Evolutionary conservation across 1,139 yeast genomes (phyloP), one percentile per base, ranked within the genome.

Genomic region (Yamadazyma membranifaciens): DNA sequence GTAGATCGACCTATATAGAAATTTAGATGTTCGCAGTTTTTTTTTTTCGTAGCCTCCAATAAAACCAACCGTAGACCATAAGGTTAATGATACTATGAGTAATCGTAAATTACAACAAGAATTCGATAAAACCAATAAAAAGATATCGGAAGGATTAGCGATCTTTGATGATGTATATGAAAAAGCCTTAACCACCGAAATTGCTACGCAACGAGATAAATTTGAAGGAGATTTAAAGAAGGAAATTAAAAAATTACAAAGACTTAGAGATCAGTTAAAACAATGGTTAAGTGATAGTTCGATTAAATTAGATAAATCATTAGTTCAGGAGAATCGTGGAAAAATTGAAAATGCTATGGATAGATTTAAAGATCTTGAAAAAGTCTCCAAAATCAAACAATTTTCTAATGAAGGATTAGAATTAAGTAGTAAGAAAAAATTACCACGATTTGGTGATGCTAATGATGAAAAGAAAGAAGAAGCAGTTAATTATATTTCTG

Each of bases 281-380:
- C 85, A 87, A 43, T 94, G 98, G 98, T 70, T 91, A 58, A 81
- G 95, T 36, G 95, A 94, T 53, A 85, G 84, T 54, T 95, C 94
- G 48, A 91, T 91, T 40, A 91, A 94, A 63, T 94, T 92, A 57
- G 95, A 89, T 66, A 85, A 87, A 59, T 72, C 65, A 35, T 64
- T 74, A 39, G 66, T 94, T 45, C 75, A 80, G 48, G 98, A 91
- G 46, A 87, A 89, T 54, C 75, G 98, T 41, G 77, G 83, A 51
- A 70, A 82, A 51, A 92, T 94, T 51, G 97, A 94, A 62, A 80
- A 78, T 58, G 96, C 94, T 42, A 92, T 92, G 99, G 98, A 94
- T 64, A 79, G 92, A 53, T 94, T 94, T 67, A 94, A 94, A 62
- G 92, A 92, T 40, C 87, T 91, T 50, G 99, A 94, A 62, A 87